Base-by-base conservation (phyloP, 371 early-diverging fungal genomes). In the Neoconidiobolus thromboides region DNA sequence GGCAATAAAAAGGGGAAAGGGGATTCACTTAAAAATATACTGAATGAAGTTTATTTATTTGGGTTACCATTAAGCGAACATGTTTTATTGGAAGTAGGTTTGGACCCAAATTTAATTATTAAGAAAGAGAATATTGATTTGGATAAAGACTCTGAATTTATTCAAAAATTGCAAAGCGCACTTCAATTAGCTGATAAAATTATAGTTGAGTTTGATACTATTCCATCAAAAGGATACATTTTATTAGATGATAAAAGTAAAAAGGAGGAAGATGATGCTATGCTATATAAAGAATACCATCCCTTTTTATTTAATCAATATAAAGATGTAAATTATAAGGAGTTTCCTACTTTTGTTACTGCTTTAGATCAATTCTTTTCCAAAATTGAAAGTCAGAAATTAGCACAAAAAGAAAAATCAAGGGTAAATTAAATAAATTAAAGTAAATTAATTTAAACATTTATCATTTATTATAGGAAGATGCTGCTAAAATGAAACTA, bases 321-420 rank as follows among this genome's bases (percentile, higher is more conserved):
- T 63, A 60, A 64, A 47, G 61, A 69, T 38, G 67, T 65, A 42
- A 60, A 65, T 12, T 68, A 72, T 67, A 77, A 77, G 52, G 80
- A 83, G 59, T 86, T 76, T 46, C 69, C 67, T 41, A 78, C 82
- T 1, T 96, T 96, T 76, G 81, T 87, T 64, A 73, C 76, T 44
- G 85, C 91, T 0, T 91, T 90, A 0, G 97, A 98, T 65, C 84
- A 87, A 57, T 98, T 85, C 71, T 96, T 84, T 64, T 89, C 91
- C 0, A 78, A 84, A 6, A 77, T 91, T 40, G 98, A 98, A 68
- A 75, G 86, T n/a, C 92, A 91, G 67, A 81, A 81, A 61, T 65
- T 90, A 3, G 78, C 78, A 36, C 55, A 83, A 50, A 82, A 82
- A 61, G 78, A 81, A 12, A 76, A 78, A 55, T 69, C 73, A 53